A percentile compares a stretch with the other conserved stretches of the same genome.
Evolutionary conservation across 495 filamentous ascomycete genomes (phyloP).

Genomic region (Ramalina intermedia): DNA sequence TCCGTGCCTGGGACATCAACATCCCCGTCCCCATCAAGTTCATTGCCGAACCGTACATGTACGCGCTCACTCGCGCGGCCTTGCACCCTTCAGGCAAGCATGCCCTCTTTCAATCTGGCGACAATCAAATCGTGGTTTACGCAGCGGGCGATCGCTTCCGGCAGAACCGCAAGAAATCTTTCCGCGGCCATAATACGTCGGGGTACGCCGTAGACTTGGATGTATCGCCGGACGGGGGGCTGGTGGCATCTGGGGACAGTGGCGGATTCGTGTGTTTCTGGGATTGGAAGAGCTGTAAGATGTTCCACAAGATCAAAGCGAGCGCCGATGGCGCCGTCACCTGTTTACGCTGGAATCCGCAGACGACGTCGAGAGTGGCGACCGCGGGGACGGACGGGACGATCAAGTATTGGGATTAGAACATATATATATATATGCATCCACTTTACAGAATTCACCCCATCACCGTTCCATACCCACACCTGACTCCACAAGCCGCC

Average conservation of each 20-base stretch:
- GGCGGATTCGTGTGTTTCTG: constrained; percentile 88
- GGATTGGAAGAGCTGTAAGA: constrained; percentile 98
- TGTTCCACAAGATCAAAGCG: constrained; percentile 89
- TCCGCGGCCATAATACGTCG: constrained; percentile 87
- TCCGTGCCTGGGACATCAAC: constrained; percentile 94
- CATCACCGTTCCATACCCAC: neutral
- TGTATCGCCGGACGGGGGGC: constrained; percentile 80
- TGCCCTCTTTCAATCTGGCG: constrained; percentile 78
- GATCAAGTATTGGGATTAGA: constrained; percentile 89
- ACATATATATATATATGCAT: neutral
- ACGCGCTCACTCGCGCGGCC: constrained; percentile 66
- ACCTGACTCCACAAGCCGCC: neutral
- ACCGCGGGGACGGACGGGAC: constrained; percentile 79
- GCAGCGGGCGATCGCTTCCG: constrained; percentile 86
- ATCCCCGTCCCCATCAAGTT: constrained; percentile 87
- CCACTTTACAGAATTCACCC: neutral
- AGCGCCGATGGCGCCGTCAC: constrained; percentile 57
- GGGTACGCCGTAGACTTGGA: constrained; percentile 85
- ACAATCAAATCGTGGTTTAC: constrained; percentile 96
- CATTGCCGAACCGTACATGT: constrained; percentile 95
- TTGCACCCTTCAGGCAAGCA: constrained; percentile 82
- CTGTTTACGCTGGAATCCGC: constrained; percentile 80
- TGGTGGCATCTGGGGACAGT: constrained; percentile 69
- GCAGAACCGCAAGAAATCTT: constrained; percentile 92
- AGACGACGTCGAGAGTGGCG: constrained; percentile 86